Conservation (phyloP, 805 yeast species). For the Candida dendrica region DNA sequence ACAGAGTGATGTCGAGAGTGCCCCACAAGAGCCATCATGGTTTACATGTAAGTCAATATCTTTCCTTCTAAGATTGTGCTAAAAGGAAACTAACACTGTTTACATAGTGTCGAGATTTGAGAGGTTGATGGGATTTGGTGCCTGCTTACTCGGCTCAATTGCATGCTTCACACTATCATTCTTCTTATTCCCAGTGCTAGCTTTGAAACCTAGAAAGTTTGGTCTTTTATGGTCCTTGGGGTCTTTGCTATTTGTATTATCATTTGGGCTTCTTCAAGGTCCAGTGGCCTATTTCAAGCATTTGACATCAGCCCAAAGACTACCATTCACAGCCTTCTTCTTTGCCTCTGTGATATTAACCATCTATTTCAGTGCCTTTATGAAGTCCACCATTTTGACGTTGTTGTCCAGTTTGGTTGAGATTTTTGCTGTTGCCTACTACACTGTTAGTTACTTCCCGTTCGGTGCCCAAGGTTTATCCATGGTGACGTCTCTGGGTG, state of each 20-base stretch:
- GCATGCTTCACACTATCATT: conserved; percentile 77
- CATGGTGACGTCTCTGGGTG: conserved; percentile 44
- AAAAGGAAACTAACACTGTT: conserved; percentile 1
- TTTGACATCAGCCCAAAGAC: conserved; percentile 59
- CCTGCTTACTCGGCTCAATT: conserved; percentile 69
- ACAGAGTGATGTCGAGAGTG: conserved; percentile 38
- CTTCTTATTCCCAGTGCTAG: conserved; percentile 75
- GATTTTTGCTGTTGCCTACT: conserved; percentile 78
- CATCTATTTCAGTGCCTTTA: conserved; percentile 59
- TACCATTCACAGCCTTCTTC: conserved; percentile 69
- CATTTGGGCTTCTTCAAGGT: conserved; percentile 86
- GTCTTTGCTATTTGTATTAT: conserved; percentile 68
- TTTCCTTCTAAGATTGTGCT: background rate
- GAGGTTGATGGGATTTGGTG: conserved; percentile 66
- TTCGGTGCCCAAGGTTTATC: conserved; percentile 72
- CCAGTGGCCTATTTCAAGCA: conserved; percentile 68
- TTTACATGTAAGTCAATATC: conserved; percentile 30
- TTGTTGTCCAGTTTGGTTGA: conserved; percentile 66
- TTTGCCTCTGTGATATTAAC: conserved; percentile 73
- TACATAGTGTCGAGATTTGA: conserved; percentile 60
- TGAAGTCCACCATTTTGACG: conserved; percentile 62
- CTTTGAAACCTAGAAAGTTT: conserved; percentile 80
- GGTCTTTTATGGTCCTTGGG: conserved; percentile 86
- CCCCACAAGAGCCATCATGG: conserved; percentile 67
- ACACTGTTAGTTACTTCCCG: conserved; percentile 84